Percentiles rank a stretch among this genome's conserved stretches.
These are phyloP conservation scores for Pichia kudriavzevii DNA, from an alignment of 1,139 yeast species.

Conservation along the genomic window DNA sequence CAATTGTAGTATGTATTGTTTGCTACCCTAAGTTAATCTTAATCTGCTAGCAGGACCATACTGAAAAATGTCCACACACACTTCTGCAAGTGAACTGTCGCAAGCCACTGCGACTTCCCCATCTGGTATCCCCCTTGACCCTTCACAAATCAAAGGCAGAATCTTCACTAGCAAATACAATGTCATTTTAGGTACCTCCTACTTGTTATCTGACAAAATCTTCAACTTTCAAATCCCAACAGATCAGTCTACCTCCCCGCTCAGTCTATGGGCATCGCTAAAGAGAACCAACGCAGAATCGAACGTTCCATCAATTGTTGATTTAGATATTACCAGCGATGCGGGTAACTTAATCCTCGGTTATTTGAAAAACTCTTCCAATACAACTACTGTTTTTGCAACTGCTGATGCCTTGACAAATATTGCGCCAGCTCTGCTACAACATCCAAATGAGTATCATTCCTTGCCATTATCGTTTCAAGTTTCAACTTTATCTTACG, in stretches of 20 bases:
- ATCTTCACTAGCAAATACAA: slow-evolving; percentile 57
- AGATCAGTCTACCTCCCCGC: slow-evolving; percentile 29
- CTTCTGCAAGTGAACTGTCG: slow-evolving; percentile 23
- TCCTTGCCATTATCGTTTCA: slow-evolving; percentile 61
- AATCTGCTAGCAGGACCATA: no score
- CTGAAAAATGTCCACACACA: slow-evolving; percentile 10
- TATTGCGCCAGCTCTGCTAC: slow-evolving; percentile 49
- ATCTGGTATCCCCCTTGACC: slow-evolving; percentile 55
- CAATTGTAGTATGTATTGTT: no score
- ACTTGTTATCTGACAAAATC: slow-evolving; percentile 53
- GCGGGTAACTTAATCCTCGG: slow-evolving; percentile 79
- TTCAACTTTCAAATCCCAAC: slow-evolving; percentile 60
- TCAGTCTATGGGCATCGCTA: slow-evolving; percentile 56
- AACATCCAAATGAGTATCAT: slow-evolving; percentile 30
- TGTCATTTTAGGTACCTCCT: slow-evolving; percentile 58
- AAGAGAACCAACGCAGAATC: slow-evolving; percentile 48
- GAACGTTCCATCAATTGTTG: slow-evolving; percentile 48
- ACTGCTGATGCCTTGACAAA: slow-evolving; percentile 62
- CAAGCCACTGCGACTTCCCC: slow-evolving; percentile 38
- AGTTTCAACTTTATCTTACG: slow-evolving; percentile 68
- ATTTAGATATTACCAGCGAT: slow-evolving; percentile 74
- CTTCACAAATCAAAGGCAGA: slow-evolving; percentile 42
- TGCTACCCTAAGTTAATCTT: no score
- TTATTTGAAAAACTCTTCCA: slow-evolving; percentile 40
- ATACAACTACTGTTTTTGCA: slow-evolving; percentile 41